Conservation (phyloP, 2,329 filamentous ascomycete genomes). For the Aspergillus sp. region DNA sequence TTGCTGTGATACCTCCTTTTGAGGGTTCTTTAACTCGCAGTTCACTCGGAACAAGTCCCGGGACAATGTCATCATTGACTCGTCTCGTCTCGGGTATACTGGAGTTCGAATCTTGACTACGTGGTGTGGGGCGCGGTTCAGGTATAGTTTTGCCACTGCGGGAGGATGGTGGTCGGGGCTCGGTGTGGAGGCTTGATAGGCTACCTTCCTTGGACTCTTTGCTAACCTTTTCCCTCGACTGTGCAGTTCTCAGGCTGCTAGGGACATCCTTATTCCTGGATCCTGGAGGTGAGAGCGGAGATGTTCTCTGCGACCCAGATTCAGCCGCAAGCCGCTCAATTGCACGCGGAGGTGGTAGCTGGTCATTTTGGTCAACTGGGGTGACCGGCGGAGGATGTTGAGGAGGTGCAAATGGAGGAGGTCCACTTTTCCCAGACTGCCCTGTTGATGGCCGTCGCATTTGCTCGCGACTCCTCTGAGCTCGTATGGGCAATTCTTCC, state of each 20-base stretch:
- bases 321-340: conserved; percentile 24
- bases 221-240: conserved; percentile 14
- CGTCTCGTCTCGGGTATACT: conserved; percentile 20
- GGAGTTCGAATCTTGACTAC: conserved; percentile 18
- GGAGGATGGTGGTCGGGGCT: conserved; percentile 26
- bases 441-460: conserved; percentile 38
- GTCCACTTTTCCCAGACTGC: conserved; percentile 33
- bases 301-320: conserved; percentile 13
- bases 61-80: conserved; percentile 28
- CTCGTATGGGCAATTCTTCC: conserved; percentile 39
- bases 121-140: conserved; percentile 21
- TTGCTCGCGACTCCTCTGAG: conserved; percentile 42
- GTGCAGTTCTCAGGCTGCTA: conserved; percentile 15
- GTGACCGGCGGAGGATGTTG: conserved; percentile 24
- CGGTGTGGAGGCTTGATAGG: conserved; percentile 20
- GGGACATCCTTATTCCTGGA: conserved; percentile 23
- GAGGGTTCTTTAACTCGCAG: conserved; percentile 29
- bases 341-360: conserved; percentile 24
- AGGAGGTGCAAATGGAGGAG: conserved; percentile 31
- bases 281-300: conserved; percentile 20
- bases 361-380: conserved; percentile 23
- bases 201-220: conserved; percentile 21
- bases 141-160: conserved; percentile 25
- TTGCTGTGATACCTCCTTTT: conserved; percentile 29
- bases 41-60: conserved; percentile 27